Base-by-base conservation (phyloP, 1,139 yeast species). In the Yamadazyma atmosphaerica region DNA sequence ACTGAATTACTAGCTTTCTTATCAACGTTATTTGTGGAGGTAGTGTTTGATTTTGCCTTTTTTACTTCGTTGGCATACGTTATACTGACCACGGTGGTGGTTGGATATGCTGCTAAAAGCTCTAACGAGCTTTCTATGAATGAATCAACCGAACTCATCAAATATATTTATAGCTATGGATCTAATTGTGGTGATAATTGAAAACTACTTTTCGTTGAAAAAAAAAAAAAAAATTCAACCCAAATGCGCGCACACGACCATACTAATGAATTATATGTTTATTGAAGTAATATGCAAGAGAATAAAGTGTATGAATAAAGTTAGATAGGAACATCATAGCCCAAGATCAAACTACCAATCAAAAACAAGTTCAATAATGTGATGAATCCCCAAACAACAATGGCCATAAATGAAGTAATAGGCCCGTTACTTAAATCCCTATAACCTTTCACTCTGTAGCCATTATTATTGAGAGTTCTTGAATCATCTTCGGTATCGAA, bases 391-490 rank as follows among this genome's bases (percentile, higher is more conserved):
- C 83, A 78, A 4, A 74, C 63, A 33, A 71, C 39, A 6, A 77
- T 55, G 6, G 83, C 81, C 8, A 61, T 40, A 22, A 66, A 52
- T 1, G 79, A 52, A 17, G 77, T 68, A 8, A 63, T 29, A 3
- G 71, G 69, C 1, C 81, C 72, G 50, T 78, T 78, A 50, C 82
- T 77, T 67, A 76, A 74, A 51, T 77, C 82, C 41, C 67, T 72
- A 49, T 63, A 76, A 69, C 42, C 41, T 6, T 35, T 36, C 9
- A 39, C 42, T 17, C 28, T 35, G 15, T 15, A 26, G 14, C 18
- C 21, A 10, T 35, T 26, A 10, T 36, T 31, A 12, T 18, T 33
- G 16, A 34, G 13, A 10, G 22, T 24, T 12, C 13, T n/a, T 16
- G 35, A 16, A 16, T 24, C 36, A 25, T 29, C 30, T 15, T 18